phyloP scores from a whole-genome alignment of 2,329 filamentous ascomycete species.

The Hypoxylon sp. region DNA sequence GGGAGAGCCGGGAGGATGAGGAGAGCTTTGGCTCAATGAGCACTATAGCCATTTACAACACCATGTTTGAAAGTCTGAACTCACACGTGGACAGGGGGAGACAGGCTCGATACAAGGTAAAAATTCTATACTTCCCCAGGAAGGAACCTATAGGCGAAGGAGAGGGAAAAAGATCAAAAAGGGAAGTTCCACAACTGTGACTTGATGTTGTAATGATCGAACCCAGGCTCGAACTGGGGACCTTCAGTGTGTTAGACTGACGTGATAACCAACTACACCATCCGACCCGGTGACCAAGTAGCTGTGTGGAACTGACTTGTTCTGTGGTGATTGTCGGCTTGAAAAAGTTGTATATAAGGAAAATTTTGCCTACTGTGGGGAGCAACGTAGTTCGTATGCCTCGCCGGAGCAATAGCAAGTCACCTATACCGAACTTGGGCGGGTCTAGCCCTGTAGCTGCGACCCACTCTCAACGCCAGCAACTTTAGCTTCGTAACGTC shows the following conservation, averaged over 20 bases:
- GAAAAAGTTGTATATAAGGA: background rate
- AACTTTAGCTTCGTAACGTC: background rate
- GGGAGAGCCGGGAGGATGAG: background rate
- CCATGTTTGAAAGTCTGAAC: background rate
- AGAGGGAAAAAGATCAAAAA: background rate
- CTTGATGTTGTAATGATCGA: constrained; percentile 45
- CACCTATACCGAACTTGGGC: background rate
- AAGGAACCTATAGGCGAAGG: background rate
- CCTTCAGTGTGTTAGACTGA: constrained; percentile 64
- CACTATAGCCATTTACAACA: background rate
- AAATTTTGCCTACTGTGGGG: background rate
- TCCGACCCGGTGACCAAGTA: constrained; percentile 46
- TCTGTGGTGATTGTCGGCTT: background rate
- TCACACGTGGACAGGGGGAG: too few species aligned
- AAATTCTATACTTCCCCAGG: background rate
- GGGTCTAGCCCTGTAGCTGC: constrained; percentile 4
- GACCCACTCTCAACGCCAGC: constrained; percentile 1
- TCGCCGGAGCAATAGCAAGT: background rate
- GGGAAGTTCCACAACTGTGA: background rate
- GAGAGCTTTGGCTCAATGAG: background rate
- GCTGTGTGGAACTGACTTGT: background rate
- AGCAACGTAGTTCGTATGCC: background rate
- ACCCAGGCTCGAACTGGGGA: constrained; percentile 57
- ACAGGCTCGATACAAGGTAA: background rate
- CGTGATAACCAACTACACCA: constrained; percentile 65